Conservation (phyloP, 768 basidiomycete species). For the Pilatotrama ljubarskyi region DNA sequence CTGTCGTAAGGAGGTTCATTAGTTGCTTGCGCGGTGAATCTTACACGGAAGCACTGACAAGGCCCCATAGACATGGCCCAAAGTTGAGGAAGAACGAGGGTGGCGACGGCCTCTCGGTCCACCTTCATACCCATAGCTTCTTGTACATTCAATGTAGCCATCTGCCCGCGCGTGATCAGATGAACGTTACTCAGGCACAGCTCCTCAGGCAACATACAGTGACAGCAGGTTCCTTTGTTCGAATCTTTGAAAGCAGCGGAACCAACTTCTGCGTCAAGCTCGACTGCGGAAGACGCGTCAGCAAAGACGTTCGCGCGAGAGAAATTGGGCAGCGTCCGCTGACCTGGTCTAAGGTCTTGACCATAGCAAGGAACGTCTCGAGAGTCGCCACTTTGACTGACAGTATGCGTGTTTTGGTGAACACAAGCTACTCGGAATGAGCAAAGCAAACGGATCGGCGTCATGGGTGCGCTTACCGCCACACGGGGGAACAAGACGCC, state of each 20-base stretch:
- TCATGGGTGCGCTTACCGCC: constrained; percentile 58
- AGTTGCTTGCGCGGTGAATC: not conserved
- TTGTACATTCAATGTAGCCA: constrained; percentile 87
- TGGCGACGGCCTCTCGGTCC: constrained; percentile 80
- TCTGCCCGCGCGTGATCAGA: constrained; percentile 43
- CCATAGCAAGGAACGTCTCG: constrained; percentile 80
- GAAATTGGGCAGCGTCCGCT: constrained; percentile 10
- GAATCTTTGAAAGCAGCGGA: constrained; percentile 89
- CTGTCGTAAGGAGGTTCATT: constrained; percentile 37
- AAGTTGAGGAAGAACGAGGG: constrained; percentile 57
- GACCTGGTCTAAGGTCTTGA: constrained; percentile 88
- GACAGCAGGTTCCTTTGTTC: constrained; percentile 94
- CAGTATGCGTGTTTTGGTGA: constrained; percentile 87
- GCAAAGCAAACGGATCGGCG: not conserved
- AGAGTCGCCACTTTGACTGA: constrained; percentile 91
- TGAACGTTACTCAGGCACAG: not conserved
- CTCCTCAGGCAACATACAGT: constrained; percentile 55
- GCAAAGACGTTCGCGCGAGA: not conserved
- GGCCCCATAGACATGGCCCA: constrained; percentile 99
- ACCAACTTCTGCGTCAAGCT: constrained; percentile 95
- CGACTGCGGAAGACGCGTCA: constrained; percentile 42
- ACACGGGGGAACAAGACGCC: constrained; percentile 88
- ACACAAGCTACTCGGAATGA: constrained; percentile 64
- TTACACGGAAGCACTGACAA: constrained; percentile 48
- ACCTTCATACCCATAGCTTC: constrained; percentile 96